phyloP scores from a whole-genome alignment of 2,329 filamentous ascomycete genomes.

The Davidsoniella virescens region DNA sequence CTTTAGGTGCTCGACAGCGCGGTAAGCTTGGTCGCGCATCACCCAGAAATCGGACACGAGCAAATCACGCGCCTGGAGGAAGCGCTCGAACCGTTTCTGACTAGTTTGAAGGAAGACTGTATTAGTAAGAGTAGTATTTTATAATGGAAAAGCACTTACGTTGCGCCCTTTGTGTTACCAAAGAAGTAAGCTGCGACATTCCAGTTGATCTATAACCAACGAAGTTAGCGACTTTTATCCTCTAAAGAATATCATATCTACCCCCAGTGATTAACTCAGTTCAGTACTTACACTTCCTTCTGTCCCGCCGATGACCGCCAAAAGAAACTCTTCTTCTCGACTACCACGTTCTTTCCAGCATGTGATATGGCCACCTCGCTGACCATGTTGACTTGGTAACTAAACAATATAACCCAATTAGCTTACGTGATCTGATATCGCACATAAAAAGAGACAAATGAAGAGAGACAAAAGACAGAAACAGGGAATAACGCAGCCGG shows the following conservation, averaged over 20 bases:
- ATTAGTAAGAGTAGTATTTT: neutral
- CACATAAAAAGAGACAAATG: too few relatives aligned
- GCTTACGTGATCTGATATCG: too few relatives aligned
- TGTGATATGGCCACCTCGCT: conserved; percentile 10
- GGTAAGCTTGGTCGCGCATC: conserved; percentile 11
- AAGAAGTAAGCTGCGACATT: conserved; percentile 17
- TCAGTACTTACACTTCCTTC: conserved; percentile 10
- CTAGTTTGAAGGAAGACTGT: conserved; percentile 23
- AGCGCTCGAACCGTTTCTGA: conserved; percentile 50
- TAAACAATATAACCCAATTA: neutral
- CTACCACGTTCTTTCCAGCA: conserved; percentile 12
- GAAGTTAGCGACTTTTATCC: neutral
- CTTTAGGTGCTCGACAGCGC: conserved; percentile 11
- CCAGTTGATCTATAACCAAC: conserved; percentile 42
- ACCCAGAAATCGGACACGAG: conserved; percentile 13
- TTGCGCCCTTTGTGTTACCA: conserved; percentile 38
- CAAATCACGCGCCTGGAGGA: conserved; percentile 44
- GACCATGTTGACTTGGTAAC: too few relatives aligned
- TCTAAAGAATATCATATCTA: neutral
- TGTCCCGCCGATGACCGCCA: conserved; percentile 11
- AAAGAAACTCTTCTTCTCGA: conserved; percentile 11
- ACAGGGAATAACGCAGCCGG: too few relatives aligned
- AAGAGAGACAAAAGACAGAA: too few relatives aligned
- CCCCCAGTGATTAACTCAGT: neutral
- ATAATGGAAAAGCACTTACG: conserved; percentile 35